Evolutionary conservation across 495 filamentous ascomycete species (phyloP).

Genomic region (Xylaria telfairii): DNA sequence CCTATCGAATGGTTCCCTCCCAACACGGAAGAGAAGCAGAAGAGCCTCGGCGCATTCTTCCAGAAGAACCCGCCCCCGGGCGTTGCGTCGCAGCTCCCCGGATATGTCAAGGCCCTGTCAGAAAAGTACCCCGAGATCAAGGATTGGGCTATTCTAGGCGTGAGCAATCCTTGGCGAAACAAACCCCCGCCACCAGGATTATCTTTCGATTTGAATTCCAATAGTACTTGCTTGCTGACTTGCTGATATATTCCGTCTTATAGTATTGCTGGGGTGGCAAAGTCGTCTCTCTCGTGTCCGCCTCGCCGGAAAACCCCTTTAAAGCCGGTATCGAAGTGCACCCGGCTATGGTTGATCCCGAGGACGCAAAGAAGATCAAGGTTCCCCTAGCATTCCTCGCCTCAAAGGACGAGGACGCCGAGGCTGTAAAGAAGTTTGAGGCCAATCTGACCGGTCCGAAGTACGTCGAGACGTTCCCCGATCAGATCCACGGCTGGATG

Average conservation of each 20-base stretch:
- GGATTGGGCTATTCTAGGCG: slow-evolving; percentile 85
- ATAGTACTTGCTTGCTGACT: no score
- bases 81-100: slow-evolving; percentile 68
- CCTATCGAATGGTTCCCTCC: slow-evolving; percentile 73
- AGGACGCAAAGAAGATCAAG: slow-evolving; percentile 70
- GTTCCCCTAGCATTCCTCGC: slow-evolving; percentile 71
- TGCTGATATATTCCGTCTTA: neutral
- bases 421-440: slow-evolving; percentile 76
- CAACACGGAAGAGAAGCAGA: slow-evolving; percentile 77
- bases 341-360: slow-evolving; percentile 86
- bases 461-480: slow-evolving; percentile 78
- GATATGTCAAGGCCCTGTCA: slow-evolving; percentile 62
- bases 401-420: slow-evolving; percentile 67
- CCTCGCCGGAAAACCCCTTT: slow-evolving; percentile 67
- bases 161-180: slow-evolving; percentile 37
- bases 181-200: neutral
- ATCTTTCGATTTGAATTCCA: neutral
- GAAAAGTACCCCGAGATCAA: slow-evolving; percentile 65
- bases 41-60: slow-evolving; percentile 81
- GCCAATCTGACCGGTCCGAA: slow-evolving; percentile 68
- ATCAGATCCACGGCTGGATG: slow-evolving; percentile 94
- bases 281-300: slow-evolving; percentile 63
- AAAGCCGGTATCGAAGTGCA: slow-evolving; percentile 73
- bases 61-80: slow-evolving; percentile 65
- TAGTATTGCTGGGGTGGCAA: slow-evolving; percentile 94